Conservation (phyloP, 2,329 filamentous ascomycete species). For the Colletotrichum sp. region DNA sequence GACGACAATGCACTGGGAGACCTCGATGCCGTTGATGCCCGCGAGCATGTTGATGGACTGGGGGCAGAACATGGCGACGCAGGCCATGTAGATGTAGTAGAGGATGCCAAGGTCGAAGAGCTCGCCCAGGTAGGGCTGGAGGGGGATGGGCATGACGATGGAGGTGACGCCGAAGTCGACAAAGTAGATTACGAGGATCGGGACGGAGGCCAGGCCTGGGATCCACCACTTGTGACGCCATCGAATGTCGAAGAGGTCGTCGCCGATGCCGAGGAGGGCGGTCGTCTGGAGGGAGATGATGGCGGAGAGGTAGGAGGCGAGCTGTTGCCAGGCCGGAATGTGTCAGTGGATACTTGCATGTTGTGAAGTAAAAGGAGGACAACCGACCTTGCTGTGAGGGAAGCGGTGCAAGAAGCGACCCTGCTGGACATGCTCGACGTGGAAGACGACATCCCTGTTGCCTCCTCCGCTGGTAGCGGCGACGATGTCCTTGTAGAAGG, state of each 20-base stretch:
- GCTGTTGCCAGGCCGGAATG: slow-evolving; percentile 49
- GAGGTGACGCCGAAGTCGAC: slow-evolving; percentile 98
- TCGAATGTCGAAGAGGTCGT: slow-evolving; percentile 96
- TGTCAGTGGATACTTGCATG: not conserved
- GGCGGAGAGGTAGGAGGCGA: slow-evolving; percentile 93
- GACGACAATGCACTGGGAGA: slow-evolving; percentile 91
- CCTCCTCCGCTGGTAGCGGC: slow-evolving; percentile 92
- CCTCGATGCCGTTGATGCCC: slow-evolving; percentile 98
- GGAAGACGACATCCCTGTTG: slow-evolving; percentile 84
- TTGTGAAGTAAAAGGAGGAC: not conserved
- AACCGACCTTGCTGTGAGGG: slow-evolving; percentile 84
- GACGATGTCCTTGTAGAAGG: slow-evolving; percentile 98
- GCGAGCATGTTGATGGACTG: slow-evolving; percentile 99
- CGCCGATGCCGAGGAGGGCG: slow-evolving; percentile 88
- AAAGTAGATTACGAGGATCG: slow-evolving; percentile 95
- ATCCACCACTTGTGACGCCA: slow-evolving; percentile 99
- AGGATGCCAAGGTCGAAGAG: slow-evolving; percentile 81
- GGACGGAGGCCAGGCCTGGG: slow-evolving; percentile 90
- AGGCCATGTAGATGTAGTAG: slow-evolving; percentile 98
- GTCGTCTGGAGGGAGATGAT: slow-evolving; percentile 92
- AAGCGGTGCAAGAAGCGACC: slow-evolving; percentile 90
- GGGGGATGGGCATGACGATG: slow-evolving; percentile 85
- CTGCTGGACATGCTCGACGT: slow-evolving; percentile 75
- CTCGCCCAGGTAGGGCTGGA: slow-evolving; percentile 84
- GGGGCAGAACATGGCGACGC: slow-evolving; percentile 94